phyloP scores from a whole-genome alignment of 805 yeast species.

The Lipomyces starkeyi region DNA sequence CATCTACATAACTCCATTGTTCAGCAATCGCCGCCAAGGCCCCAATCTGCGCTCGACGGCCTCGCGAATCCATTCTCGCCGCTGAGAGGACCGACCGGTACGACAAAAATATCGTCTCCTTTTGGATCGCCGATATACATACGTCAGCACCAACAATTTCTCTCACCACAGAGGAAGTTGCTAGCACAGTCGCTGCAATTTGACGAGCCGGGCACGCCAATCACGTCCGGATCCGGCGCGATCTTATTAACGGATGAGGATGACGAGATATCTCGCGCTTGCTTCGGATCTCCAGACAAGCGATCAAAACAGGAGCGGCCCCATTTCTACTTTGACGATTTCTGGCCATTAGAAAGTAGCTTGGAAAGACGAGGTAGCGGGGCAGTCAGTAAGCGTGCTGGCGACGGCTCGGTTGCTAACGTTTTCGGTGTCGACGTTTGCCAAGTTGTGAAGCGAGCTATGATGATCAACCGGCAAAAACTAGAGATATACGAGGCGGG shows the following conservation, averaged over 20 bases:
- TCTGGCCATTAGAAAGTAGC: conserved; percentile 29
- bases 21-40: conserved; percentile 12
- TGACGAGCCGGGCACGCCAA: conserved; percentile 24
- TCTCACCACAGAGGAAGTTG: conserved; percentile 35
- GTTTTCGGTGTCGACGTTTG: conserved; percentile 65
- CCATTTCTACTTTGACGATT: conserved; percentile 40
- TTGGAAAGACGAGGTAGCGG: conserved; percentile 19
- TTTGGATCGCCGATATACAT: conserved; percentile 30
- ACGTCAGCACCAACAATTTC: conserved; percentile 23
- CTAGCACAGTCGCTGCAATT: conserved; percentile 31
- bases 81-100: conserved; percentile 17
- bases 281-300: conserved; percentile 49
- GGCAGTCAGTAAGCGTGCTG: conserved; percentile 14
- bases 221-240: conserved; percentile 28
- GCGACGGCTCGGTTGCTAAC: conserved; percentile 50
- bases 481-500: background rate
- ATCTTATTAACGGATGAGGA: conserved; percentile 39
- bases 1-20: background rate
- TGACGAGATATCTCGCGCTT: conserved; percentile 45
- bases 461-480: conserved; percentile 29
- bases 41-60: background rate
- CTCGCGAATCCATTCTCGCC: conserved; percentile 22
- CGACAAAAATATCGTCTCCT: conserved; percentile 17
- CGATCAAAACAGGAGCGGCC: conserved; percentile 35
- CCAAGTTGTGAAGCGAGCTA: conserved; percentile 55